Evolutionary conservation across 768 basidiomycete species (phyloP).

Genomic region (Mycena pura): DNA sequence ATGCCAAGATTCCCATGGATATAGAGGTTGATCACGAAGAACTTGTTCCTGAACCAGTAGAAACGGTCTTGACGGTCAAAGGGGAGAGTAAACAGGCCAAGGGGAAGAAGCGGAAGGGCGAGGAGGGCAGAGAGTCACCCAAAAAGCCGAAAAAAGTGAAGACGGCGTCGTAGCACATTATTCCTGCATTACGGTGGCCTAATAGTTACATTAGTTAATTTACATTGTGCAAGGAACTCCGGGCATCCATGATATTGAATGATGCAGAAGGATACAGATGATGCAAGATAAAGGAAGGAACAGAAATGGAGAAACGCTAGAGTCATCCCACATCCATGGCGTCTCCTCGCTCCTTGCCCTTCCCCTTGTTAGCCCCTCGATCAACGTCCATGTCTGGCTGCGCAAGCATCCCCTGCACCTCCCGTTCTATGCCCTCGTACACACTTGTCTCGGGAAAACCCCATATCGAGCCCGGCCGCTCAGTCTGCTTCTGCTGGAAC

Average conservation of each 20-base stretch:
- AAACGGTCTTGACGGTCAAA: slow-evolving; percentile 21
- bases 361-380: slow-evolving; percentile 43
- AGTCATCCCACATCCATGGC: slow-evolving; percentile 75
- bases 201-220: not conserved
- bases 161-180: slow-evolving; percentile 26
- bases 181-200: not conserved
- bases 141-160: slow-evolving; percentile 61
- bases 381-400: slow-evolving; percentile 30
- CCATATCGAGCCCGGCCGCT: slow-evolving; percentile 71
- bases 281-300: not conserved
- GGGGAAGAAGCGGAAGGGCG: too few species aligned
- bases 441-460: slow-evolving; percentile 81
- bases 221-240: not conserved
- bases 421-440: slow-evolving; percentile 77
- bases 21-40: slow-evolving; percentile 27
- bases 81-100: not conserved
- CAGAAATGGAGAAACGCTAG: not conserved
- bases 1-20: not conserved
- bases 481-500: slow-evolving; percentile 77
- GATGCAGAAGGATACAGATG: slow-evolving; percentile 16
- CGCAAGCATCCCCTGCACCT: slow-evolving; percentile 49
- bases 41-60: slow-evolving; percentile 31
- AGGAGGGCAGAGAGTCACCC: slow-evolving; percentile 32
- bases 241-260: slow-evolving; percentile 7
- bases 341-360: slow-evolving; percentile 62